Evolutionary conservation across 1,139 yeast genomes (phyloP), one percentile per base, ranked within the genome.

Genomic region (Hyphopichia buzzinii): DNA sequence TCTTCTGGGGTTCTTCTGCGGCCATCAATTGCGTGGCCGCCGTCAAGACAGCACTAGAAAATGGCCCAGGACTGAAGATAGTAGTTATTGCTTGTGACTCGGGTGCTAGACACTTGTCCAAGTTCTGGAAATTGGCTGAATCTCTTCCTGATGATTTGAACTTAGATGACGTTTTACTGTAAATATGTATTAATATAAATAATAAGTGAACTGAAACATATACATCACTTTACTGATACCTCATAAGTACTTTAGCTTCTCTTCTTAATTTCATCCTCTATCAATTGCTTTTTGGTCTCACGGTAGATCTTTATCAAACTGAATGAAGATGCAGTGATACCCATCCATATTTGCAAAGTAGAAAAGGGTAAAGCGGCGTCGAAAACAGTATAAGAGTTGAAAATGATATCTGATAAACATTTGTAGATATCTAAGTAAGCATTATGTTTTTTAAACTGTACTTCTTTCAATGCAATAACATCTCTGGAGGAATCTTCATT

Each of bases 1-100:
- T 87, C 21, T 92, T 92, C 57, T 75, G 90, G 58, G 98, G 98
- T 4, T 82, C 95, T 26, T 86, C 96, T 28, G 84, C 95, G 8
- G 96, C 96, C 0, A 82, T 92, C 22, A 89, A 90, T 54, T 90
- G 96, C 35, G 96, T 87, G 1, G 97, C 96, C 1, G 95, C 96
- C 0, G 77, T 81, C 5, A 70, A 78, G 45, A 61, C 77, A 4
- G 96, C 96, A 0, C 49, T 58, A 29, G 64, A 72, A 41, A 59
- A 65, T 30, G 71, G 76, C 1, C 82, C 83, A 0, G 94, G 92
- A 2, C 78, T 84, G 36, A 75, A 68, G 17, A 79, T 92, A 17
- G 95, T 92, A 4, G 79, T 94, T n/a, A 74, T 92, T 32, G 87
- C 96, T 2, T 92, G 97, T 58, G 98, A 92, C 57, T 81, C 95